Base-by-base conservation (phyloP, 78 protist species). In the Ministeria vibrans region DNA sequence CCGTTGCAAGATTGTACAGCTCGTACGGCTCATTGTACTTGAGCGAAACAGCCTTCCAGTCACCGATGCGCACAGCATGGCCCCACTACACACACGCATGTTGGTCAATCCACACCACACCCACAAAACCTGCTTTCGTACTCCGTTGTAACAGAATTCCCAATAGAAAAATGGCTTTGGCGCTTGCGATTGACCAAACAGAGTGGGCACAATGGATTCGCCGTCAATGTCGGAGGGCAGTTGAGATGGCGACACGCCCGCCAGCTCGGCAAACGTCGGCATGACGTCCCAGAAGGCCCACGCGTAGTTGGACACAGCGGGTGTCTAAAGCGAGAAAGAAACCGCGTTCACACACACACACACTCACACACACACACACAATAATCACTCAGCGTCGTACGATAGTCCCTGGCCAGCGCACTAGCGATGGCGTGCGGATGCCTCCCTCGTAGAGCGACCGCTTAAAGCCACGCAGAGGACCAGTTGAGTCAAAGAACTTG, bases 271-370 rank as follows among this genome's bases (percentile, higher is more conserved):
- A 18, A 75, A 7, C 23, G 79, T 75, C 6, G 79, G 79, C 71
- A 75, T 20, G 22, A 43, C 55, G 64, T 75, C 79, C 79, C 79
- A 75, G n/a, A 75, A 75, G 36, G 79, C 79, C 79, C 79, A 75
- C 45, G 15, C 23, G 59, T 9, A 42, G n/a, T 42, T 13, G 41
- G 79, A 75, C 59, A 41, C 45, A 9, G n/a, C n/a, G n/a, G n/a
- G n/a, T n/a, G n/a, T n/a, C n/a, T n/a, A n/a, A n/a, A n/a, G n/a
- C n/a, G n/a, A n/a, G n/a, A n/a, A n/a, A n/a, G n/a, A n/a, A n/a
- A n/a, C n/a, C n/a, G n/a, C n/a, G n/a, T n/a, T n/a, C n/a, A n/a
- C n/a, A n/a, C n/a, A n/a, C n/a, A n/a, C n/a, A n/a, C n/a, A n/a
- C n/a, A n/a, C n/a, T n/a, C n/a, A n/a, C n/a, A n/a, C n/a, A n/a